Conservation (phyloP, 2,329 filamentous ascomycete species). For the Fusarium bulbicola region DNA sequence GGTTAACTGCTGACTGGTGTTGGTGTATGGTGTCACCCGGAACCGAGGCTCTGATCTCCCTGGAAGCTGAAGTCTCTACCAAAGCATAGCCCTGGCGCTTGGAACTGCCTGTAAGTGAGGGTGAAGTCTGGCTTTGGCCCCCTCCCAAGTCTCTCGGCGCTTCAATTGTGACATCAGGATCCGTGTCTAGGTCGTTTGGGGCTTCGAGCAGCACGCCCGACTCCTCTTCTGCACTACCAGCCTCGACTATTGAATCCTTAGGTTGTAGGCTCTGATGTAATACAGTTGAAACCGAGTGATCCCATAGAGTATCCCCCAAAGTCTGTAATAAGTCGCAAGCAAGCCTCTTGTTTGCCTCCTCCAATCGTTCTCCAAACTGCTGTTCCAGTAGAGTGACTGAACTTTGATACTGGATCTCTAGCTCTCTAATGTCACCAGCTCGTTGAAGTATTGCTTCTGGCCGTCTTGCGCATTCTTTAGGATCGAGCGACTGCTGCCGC, state of each 20-base stretch:
- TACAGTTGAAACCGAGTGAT: not conserved
- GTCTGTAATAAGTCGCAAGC: too few species aligned
- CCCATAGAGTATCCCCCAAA: not conserved
- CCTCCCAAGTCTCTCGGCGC: too few species aligned
- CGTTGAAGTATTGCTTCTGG: not conserved
- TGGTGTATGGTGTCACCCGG: accelerated
- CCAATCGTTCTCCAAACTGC: not conserved
- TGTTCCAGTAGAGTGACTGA: not conserved
- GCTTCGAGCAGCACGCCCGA: too few species aligned
- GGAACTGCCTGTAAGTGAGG: too few species aligned
- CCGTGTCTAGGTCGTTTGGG: too few species aligned
- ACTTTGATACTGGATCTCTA: not conserved
- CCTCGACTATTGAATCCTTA: accelerated
- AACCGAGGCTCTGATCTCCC: too few species aligned
- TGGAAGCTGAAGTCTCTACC: too few species aligned
- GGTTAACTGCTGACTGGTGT: accelerated
- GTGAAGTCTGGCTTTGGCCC: accelerated
- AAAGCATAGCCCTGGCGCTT: too few species aligned
- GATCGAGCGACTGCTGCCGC: not conserved
- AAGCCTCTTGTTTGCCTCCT: accelerated
- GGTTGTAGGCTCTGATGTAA: too few species aligned
- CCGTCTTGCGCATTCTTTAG: accelerated
- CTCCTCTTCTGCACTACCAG: too few species aligned
- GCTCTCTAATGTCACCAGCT: not conserved
- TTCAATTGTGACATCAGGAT: too few species aligned